Conservation (phyloP, 768 basidiomycete genomes). For the Ramaria sp. region DNA sequence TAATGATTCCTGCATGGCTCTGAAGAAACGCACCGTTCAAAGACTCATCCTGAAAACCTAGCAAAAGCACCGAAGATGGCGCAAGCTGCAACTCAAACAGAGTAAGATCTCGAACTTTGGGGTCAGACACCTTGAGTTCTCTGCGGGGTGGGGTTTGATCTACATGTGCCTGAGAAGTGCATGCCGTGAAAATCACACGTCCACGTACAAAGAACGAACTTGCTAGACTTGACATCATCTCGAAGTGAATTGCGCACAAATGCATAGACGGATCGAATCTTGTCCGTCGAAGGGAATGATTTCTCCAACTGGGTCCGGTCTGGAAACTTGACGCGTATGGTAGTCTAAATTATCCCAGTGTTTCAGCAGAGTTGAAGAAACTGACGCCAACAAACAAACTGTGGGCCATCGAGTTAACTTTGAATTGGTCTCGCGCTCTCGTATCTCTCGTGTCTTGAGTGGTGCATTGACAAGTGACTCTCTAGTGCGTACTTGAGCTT, state of each 20-base stretch:
- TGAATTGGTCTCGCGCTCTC: slow-evolving; percentile 50
- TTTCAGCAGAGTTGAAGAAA: slow-evolving; percentile 10
- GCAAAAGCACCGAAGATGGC: slow-evolving; percentile 66
- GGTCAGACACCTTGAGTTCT: slow-evolving; percentile 76
- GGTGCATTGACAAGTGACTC: slow-evolving; percentile 61
- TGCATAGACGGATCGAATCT: slow-evolving; percentile 74
- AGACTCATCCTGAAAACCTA: slow-evolving; percentile 63
- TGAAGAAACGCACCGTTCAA: slow-evolving; percentile 46
- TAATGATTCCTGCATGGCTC: not conserved
- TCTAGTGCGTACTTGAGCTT: slow-evolving; percentile 47
- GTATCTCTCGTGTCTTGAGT: slow-evolving; percentile 48
- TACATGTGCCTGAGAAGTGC: slow-evolving; percentile 18
- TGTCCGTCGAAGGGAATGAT: slow-evolving; percentile 64
- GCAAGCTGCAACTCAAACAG: slow-evolving; percentile 65
- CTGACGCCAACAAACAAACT: slow-evolving; percentile 29
- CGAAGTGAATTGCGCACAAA: slow-evolving; percentile 65
- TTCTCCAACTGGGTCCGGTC: slow-evolving; percentile 78
- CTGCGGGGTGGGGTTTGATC: slow-evolving; percentile 77
- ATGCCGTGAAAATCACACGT: not conserved
- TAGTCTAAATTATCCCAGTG: slow-evolving; percentile 40
- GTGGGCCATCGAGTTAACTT: slow-evolving; percentile 65
- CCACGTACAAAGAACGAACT: slow-evolving; percentile 71
- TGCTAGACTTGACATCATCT: slow-evolving; percentile 67
- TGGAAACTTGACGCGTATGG: slow-evolving; percentile 69
- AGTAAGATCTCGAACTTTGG: slow-evolving; percentile 53